Percentiles rank a stretch among this genome's conserved stretches.
Evolutionary conservation across 148 eudicot species (phyloP).

Genomic region (Pouteria glomerata): DNA sequence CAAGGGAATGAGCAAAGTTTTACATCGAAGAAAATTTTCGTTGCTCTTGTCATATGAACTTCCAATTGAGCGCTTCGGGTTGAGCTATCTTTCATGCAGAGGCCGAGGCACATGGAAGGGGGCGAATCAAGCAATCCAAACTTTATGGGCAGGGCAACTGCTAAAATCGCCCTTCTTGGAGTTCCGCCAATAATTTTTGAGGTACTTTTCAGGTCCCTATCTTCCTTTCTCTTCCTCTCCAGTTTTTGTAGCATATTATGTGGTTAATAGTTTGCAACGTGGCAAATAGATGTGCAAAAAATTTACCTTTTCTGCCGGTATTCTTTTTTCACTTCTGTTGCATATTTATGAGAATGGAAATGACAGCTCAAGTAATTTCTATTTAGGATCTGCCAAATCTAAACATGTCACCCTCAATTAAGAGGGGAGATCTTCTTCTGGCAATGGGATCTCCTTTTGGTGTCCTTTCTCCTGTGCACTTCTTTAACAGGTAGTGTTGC

Average conservation of each 20-base stretch:
- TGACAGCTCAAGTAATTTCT: slow-evolving; percentile 40
- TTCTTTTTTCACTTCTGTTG: slow-evolving; percentile 18
- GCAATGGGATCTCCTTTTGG: slow-evolving; percentile 98
- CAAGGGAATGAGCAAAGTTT: background rate
- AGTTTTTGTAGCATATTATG: background rate
- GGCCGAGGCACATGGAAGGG: slow-evolving; percentile 17
- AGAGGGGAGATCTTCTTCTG: slow-evolving; percentile 77
- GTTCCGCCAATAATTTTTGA: slow-evolving; percentile 33
- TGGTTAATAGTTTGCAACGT: background rate
- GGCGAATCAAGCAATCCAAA: slow-evolving; percentile 24
- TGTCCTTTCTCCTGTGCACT: slow-evolving; percentile 79
- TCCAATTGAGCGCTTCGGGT: slow-evolving; percentile 31
- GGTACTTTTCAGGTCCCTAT: slow-evolving; percentile 31
- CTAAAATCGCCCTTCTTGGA: slow-evolving; percentile 68
- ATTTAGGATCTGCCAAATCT: slow-evolving; percentile 59
- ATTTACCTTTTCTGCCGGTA: slow-evolving; percentile 8
- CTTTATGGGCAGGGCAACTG: slow-evolving; percentile 40
- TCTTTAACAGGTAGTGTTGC: slow-evolving; percentile 70
- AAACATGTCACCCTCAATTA: slow-evolving; percentile 31
- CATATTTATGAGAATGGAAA: slow-evolving; percentile 33
- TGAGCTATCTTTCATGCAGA: slow-evolving; percentile 34
- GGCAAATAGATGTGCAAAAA: background rate
- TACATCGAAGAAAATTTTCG: background rate
- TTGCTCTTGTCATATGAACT: slow-evolving; percentile 19
- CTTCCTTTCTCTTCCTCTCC: background rate